phyloP scores from a whole-genome alignment of 2,329 filamentous ascomycete genomes.

The Colletotrichum australisinense region DNA sequence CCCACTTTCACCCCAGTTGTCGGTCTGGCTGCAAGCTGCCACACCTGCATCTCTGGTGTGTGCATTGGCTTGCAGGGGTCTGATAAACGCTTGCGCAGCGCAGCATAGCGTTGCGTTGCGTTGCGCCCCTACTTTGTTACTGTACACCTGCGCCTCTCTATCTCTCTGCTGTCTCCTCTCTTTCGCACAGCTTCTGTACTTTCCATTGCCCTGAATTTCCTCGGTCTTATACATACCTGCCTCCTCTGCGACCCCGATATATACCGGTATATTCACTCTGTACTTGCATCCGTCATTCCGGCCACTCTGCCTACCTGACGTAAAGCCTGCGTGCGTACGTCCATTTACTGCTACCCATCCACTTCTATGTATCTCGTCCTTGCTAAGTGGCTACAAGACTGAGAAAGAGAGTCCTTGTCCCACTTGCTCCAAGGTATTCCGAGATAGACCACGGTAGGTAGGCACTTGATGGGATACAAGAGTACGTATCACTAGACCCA shows the following conservation, averaged over 20 bases:
- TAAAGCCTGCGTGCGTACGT: not conserved
- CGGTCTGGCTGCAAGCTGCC: constrained; percentile 33
- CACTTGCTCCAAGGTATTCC: not conserved
- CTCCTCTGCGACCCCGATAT: not conserved
- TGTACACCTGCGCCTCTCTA: constrained; percentile 7
- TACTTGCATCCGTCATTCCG: constrained; percentile 11
- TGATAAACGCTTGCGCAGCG: constrained; percentile 32
- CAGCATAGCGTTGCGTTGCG: constrained; percentile 21
- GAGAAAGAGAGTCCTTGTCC: not conserved
- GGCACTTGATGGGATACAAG: not conserved
- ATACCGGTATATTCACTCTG: constrained; percentile 11
- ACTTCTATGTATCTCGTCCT: not conserved
- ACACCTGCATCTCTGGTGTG: constrained; percentile 31
- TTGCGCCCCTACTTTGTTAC: constrained; percentile 1
- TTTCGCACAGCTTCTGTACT: not conserved
- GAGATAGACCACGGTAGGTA: not conserved
- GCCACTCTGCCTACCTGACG: not conserved
- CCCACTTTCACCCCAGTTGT: constrained; percentile 30
- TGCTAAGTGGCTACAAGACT: not conserved
- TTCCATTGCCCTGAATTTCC: not conserved
- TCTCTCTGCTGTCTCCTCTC: not conserved
- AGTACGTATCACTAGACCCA: constrained; percentile 2
- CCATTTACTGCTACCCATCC: not conserved
- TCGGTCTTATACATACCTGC: not conserved
- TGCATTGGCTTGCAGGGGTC: constrained; percentile 33